These are phyloP conservation scores for Begonia masoniana DNA, from an alignment of 306 rosid species.

Conservation along the genomic window DNA sequence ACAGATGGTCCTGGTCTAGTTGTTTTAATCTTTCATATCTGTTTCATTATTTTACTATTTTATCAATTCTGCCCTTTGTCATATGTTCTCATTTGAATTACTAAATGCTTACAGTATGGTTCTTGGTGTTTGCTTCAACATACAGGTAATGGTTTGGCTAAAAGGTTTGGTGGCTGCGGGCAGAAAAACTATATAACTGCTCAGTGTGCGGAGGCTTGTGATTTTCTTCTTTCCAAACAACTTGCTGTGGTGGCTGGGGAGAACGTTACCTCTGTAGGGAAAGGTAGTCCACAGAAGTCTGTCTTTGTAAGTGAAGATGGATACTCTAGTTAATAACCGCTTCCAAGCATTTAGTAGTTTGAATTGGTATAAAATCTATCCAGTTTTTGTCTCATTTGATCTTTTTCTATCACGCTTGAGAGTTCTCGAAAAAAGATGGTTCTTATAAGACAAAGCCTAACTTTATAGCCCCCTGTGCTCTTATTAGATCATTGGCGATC, in stretches of 20 bases:
- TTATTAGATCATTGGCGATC: too few relatives aligned
- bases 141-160: constrained; percentile 81
- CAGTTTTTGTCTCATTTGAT: too few relatives aligned
- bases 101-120: constrained; percentile 41
- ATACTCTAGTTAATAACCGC: too few relatives aligned
- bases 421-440: too few relatives aligned
- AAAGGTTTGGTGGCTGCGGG: constrained; percentile 73
- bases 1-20: constrained; percentile 87
- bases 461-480: too few relatives aligned
- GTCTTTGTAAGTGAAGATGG: too few relatives aligned
- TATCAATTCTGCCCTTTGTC: too few relatives aligned
- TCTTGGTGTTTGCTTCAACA: constrained; percentile 82
- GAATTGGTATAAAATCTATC: too few relatives aligned
- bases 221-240: constrained; percentile 65
- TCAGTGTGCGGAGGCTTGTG: constrained; percentile 61
- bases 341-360: too few relatives aligned
- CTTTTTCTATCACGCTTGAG: too few relatives aligned
- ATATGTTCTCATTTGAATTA: too few relatives aligned
- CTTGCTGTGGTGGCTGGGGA: constrained; percentile 84
- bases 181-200: constrained; percentile 42
- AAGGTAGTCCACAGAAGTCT: constrained; percentile 23
- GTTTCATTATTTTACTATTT: not conserved
- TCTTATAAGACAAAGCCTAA: too few relatives aligned
- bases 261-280: constrained; percentile 79
- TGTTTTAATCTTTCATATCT: not conserved